Conservation (phyloP, 1,284 basidiomycete species). For the Singerocomus inundabilis region DNA sequence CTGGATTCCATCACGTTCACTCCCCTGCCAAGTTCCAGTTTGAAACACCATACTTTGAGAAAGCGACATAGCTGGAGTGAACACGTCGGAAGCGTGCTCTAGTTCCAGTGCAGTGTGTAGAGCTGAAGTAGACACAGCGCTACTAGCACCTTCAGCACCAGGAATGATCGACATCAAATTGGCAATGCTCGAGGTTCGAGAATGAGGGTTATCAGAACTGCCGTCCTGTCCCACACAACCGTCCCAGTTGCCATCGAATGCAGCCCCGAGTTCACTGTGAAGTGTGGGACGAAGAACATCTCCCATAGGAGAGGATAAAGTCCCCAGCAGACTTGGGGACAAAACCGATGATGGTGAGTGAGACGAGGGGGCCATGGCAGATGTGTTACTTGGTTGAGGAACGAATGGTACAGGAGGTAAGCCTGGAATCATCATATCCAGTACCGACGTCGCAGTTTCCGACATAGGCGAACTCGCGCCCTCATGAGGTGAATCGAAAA, state of each 20-base stretch:
- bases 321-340: constrained; percentile 4
- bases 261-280: constrained; percentile 31
- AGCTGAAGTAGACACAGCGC: constrained; percentile 7
- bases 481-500: constrained; percentile 48
- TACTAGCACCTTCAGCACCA: constrained; percentile 5
- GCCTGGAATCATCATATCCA: constrained; percentile 35
- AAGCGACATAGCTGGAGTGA: constrained; percentile 2
- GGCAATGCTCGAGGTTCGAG: constrained; percentile 24
- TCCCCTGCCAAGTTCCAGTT: constrained; percentile 13
- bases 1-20: background rate
- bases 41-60: constrained; percentile 10
- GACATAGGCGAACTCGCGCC: constrained; percentile 11
- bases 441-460: constrained; percentile 22
- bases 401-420: constrained; percentile 36
- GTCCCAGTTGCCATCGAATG: constrained; percentile 28
- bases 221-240: constrained; percentile 1
- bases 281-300: constrained; percentile 23
- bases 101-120: constrained; percentile 1
- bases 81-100: constrained; percentile 1
- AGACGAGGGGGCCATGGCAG: constrained; percentile 15
- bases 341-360: constrained; percentile 24
- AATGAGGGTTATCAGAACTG: constrained; percentile 14
- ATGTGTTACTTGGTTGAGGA: constrained; percentile 31
- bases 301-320: constrained; percentile 8
- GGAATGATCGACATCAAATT: constrained; percentile 19